Base-by-base conservation (phyloP, 139 green algal genomes). In the Chlamydomonas incerta region DNA sequence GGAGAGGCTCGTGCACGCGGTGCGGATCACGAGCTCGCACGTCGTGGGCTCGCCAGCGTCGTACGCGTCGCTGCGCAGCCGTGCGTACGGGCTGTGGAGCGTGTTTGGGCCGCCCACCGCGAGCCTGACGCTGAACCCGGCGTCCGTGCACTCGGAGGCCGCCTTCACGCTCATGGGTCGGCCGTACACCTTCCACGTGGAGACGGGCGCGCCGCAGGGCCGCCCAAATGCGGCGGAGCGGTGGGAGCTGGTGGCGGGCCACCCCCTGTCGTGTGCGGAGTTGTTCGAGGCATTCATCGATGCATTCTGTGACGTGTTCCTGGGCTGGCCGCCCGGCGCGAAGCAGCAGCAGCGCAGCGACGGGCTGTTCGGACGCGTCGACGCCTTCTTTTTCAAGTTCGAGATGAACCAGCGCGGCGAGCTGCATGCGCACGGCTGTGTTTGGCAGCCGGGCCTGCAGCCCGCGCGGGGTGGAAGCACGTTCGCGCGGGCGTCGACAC, bases 321-420 rank as follows among this genome's bases (percentile, higher is more conserved):
- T 82, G 57, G 74, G 74, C 33, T 82, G 74, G 74, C 58, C 58
- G 14, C 14, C 20, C 8, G 74, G 74, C 24, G 74, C 17, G 41
- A 17, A 24, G 1, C 33, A 35, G 17, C 58, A 82, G 23, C 17
- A 18, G 20, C 33, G 34, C 58, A 21, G 33, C 3, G 58, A 72
- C 74, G 72, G 74, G 58, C 60, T 65, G 55, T 82, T 82, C 20
- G 74, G 74, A 11, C 58, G 34, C 6, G 74, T 82, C 9, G 3
- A 31, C 3, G 58, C 55, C 3, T 70, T 15, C 5, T 82, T 82
- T 41, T 60, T 70, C 58, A 82, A 82, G 74, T 72, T 37, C 55
- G 74, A 82, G 18, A 72, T 33, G 4, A 82, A 67, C 55, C 33
- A 68, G 55, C 6, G 24, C 13, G 74, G 55, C 11, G 74, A 82